Evolutionary conservation across 2,329 filamentous ascomycete genomes (phyloP), one percentile per base, ranked within the genome.

Genomic region (Teratosphaeria epicoccoides): DNA sequence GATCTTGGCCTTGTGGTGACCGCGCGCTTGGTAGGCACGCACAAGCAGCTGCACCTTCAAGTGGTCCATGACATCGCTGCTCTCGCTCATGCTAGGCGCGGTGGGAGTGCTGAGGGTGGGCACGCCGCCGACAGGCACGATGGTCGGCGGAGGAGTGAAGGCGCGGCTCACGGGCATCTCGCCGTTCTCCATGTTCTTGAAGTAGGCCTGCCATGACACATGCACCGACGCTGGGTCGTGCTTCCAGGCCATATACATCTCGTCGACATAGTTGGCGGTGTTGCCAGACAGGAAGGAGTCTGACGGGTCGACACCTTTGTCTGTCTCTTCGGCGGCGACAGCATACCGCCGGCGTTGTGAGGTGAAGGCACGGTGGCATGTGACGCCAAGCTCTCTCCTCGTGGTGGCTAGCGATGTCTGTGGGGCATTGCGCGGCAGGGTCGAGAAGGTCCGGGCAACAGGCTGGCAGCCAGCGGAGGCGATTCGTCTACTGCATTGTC

Each of bases 211-310:
- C 93, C 93, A 98, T 70, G 93, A 98, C 64, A 95, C 80, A 73
- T 98, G 93, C 54, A 98, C 93, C 68, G 88, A 95, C 64, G 83
- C 80, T 49, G 93, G 90, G 64, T 98, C 89, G 59, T 87, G 78
- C 74, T 91, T 95, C 93, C 93, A 98, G 69, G 90, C 84, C 76
- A 96, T 77, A 74, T 98, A 98, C 93, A 98, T 98, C 77, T 96
- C 93, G 72, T 98, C 93, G 69, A 98, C 88, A 76, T 98, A 98
- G 76, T 95, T 96, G 73, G 93, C 93, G 55, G 91, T 93, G 77
- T 88, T 97, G 61, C 93, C 93, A 58, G 89, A 88, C 56, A 98
- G 81, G 79, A 98, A 98, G 74, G 84, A 95, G 73, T 98, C 93
- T 71, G 87, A 95, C 59, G 90, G 82, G 69, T 95, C 88, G 66